A percentile compares a stretch with the other conserved stretches of the same genome.
Evolutionary conservation across 2,329 filamentous ascomycete species (phyloP).

Genomic region (Fusarium sp.): DNA sequence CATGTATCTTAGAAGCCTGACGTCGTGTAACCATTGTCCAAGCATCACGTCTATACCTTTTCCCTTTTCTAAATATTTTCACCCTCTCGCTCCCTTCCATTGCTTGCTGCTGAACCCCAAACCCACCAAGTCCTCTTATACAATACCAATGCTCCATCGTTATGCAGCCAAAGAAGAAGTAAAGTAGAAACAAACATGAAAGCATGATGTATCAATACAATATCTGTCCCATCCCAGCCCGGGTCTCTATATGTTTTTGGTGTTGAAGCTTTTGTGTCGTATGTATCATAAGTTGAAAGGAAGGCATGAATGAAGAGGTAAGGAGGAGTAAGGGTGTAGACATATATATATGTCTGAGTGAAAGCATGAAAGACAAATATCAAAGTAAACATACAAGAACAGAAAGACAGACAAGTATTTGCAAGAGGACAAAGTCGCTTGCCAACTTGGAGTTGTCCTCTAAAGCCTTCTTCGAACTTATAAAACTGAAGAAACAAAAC

Average conservation of each 20-base stretch:
- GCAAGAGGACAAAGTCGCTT: slow-evolving; percentile 15
- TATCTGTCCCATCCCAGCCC: slow-evolving; percentile 2
- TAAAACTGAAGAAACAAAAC: slow-evolving; percentile 2
- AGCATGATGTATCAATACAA: neutral
- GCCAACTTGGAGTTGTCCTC: neutral
- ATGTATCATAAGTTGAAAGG: slow-evolving; percentile 22
- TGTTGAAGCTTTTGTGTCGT: slow-evolving; percentile 22
- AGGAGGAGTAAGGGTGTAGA: slow-evolving; percentile 1
- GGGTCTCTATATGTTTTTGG: slow-evolving; percentile 18
- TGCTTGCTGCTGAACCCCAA: neutral
- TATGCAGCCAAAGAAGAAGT: slow-evolving; percentile 16
- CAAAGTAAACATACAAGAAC: slow-evolving; percentile 6
- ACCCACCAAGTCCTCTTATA: neutral
- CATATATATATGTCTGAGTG: slow-evolving; percentile 11
- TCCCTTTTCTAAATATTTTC: slow-evolving; percentile 3
- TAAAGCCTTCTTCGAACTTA: neutral
- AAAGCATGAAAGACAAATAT: slow-evolving; percentile 5
- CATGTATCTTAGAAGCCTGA: slow-evolving; percentile 4
- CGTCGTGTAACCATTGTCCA: slow-evolving; percentile 7
- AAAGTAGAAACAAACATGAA: neutral
- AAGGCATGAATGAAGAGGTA: neutral
- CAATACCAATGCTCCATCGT: slow-evolving; percentile 13
- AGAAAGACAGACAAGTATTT: slow-evolving; percentile 2
- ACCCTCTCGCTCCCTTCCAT: neutral
- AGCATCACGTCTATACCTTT: slow-evolving; percentile 23